Conservation (phyloP, 192 early-diverging fungal species). For the Coemansia sp. region DNA sequence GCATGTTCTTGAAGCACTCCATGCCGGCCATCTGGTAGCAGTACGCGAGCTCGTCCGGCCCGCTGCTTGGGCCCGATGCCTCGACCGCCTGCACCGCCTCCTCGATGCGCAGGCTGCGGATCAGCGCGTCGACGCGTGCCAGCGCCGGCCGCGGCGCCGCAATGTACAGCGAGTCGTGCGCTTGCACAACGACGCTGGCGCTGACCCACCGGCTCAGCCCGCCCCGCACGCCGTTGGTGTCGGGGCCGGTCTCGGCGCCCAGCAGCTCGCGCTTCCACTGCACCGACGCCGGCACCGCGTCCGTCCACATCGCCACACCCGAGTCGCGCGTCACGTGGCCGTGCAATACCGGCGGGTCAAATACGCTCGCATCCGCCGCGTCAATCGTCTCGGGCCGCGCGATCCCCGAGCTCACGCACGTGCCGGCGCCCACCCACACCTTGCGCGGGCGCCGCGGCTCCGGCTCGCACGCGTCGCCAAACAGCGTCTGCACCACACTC, state of each 20-base stretch:
- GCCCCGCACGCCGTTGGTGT: neutral
- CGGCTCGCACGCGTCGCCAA: slow-evolving; percentile 4
- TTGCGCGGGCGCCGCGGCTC: slow-evolving; percentile 12
- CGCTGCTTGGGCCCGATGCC: neutral
- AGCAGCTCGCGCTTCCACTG: slow-evolving; percentile 20
- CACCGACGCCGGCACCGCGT: slow-evolving; percentile 1
- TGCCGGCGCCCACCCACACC: slow-evolving; percentile 11
- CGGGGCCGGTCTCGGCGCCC: too few species aligned
- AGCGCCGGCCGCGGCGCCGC: slow-evolving; percentile 29
- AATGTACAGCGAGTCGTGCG: slow-evolving; percentile 19
- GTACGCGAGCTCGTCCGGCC: slow-evolving; percentile 19
- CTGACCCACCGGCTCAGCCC: slow-evolving; percentile 17
- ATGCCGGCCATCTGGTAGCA: slow-evolving; percentile 42
- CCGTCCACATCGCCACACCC: slow-evolving; percentile 13
- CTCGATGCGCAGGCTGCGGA: slow-evolving; percentile 24
- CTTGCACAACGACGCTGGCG: slow-evolving; percentile 5
- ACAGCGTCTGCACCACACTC: slow-evolving; percentile 29
- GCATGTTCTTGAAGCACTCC: slow-evolving; percentile 22
- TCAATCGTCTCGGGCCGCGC: slow-evolving; percentile 30
- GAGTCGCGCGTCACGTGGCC: neutral
- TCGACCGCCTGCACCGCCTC: slow-evolving; percentile 34
- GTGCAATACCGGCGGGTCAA: neutral
- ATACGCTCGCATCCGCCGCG: neutral
- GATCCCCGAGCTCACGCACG: slow-evolving; percentile 6
- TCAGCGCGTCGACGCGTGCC: slow-evolving; percentile 11